phyloP scores from a whole-genome alignment of 2,329 filamentous ascomycete genomes.

The Xylariomycetidae sp. region DNA sequence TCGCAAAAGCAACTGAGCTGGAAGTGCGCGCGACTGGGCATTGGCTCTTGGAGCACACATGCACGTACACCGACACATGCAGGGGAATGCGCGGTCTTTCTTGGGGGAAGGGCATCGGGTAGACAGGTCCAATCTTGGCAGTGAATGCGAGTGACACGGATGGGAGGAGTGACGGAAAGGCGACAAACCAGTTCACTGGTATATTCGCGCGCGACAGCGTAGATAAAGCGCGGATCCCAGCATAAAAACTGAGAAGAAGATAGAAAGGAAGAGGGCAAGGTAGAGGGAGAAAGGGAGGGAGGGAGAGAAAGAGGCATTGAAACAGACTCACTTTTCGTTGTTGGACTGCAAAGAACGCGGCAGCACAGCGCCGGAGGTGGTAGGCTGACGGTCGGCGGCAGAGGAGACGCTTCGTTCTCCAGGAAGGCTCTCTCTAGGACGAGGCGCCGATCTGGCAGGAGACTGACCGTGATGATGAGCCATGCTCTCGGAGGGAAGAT shows the following conservation, averaged over 20 bases:
- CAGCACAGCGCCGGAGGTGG: constrained; percentile 34
- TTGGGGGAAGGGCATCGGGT: too few relatives aligned
- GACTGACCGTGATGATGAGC: constrained; percentile 56
- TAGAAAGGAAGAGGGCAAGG: constrained; percentile 3
- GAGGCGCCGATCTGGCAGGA: constrained; percentile 49
- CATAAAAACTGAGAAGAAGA: constrained; percentile 4
- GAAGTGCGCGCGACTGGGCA: too few relatives aligned
- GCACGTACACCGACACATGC: too few relatives aligned
- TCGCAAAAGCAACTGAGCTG: too few relatives aligned
- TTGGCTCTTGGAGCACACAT: too few relatives aligned
- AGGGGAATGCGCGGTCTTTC: too few relatives aligned
- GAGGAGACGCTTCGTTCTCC: constrained; percentile 44
- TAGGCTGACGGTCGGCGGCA: constrained; percentile 39
- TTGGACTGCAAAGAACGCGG: constrained; percentile 43
- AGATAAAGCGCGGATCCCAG: constrained; percentile 2
- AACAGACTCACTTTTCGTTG: constrained; percentile 50
- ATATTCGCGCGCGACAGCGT: too few relatives aligned
- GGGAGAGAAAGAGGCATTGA: constrained; percentile 5
- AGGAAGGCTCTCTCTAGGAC: constrained; percentile 50
- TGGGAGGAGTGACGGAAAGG: too few relatives aligned
- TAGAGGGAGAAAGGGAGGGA: constrained; percentile 4
- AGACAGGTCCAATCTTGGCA: too few relatives aligned
- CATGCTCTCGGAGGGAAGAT: constrained; percentile 56
- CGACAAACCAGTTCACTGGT: too few relatives aligned
- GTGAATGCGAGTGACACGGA: too few relatives aligned